Conservation (phyloP, 257 asterid species). For the Fraxinus excelsior region DNA sequence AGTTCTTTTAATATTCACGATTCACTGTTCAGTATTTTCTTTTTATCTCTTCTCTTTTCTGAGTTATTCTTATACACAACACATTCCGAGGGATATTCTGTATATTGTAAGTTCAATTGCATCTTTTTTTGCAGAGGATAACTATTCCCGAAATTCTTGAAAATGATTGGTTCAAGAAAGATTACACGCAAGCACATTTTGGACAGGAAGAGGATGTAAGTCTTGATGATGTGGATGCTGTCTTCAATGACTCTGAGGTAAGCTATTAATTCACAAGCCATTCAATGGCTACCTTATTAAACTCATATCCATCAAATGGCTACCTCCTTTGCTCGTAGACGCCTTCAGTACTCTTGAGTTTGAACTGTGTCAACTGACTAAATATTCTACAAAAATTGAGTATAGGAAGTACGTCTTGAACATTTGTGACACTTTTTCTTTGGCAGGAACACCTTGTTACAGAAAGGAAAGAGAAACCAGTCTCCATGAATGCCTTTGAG, state of each 20-base stretch:
- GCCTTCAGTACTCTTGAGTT: not conserved
- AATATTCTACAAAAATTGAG: not conserved
- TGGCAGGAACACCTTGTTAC: conserved; percentile 69
- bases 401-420: not conserved
- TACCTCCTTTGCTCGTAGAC: not conserved
- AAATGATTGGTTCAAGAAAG: conserved; percentile 79
- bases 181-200: conserved; percentile 64
- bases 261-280: conserved; percentile 14
- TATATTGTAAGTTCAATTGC: conserved; percentile 13
- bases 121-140: conserved; percentile 57
- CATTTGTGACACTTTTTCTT: not conserved
- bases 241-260: conserved; percentile 66
- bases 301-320: not conserved
- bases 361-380: not conserved
- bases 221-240: conserved; percentile 77
- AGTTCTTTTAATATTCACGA: not conserved
- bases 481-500: conserved; percentile 81
- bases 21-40: not conserved
- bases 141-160: conserved; percentile 64
- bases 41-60: not conserved
- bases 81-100: not conserved
- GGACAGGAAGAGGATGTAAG: conserved; percentile 62
- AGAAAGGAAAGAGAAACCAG: conserved; percentile 78
- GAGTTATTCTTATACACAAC: not conserved
- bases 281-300: not conserved